Base-by-base conservation (phyloP, 108 stramenopile species). In the Schizochytrium sp. region DNA sequence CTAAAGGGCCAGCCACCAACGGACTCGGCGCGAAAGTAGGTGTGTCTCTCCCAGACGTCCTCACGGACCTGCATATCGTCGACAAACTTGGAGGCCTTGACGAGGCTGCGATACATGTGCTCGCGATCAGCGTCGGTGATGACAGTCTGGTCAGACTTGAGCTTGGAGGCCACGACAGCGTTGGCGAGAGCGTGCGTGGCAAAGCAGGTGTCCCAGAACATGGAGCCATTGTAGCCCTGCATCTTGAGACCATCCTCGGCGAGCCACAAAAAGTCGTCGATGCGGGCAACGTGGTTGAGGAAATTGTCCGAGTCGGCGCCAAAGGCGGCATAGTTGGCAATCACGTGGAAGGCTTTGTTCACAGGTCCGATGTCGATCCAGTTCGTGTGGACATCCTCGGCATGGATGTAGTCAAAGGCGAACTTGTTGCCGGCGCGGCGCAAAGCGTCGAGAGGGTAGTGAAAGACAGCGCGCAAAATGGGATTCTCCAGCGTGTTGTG, bases 201-300 rank as follows among this genome's bases (percentile, higher is more conserved):
- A 91, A 99, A 99, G n/a, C 96, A 96, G 5, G 97, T 97, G 92
- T 99, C 99, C 99, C 99, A 99, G 89, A 97, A 97, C 90, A 98
- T 98, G 57, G 93, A 93, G 14, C 99, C 99, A 90, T 98, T 98
- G 94, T 99, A 99, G 47, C 99, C 99, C 89, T 99, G 98, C 99
- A 99, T 98, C 93, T 98, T 98, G 95, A 99, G 94, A 18, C 99
- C 99, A 93, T 99, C 99, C 94, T 99, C 99, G 6, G 98, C 98
- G 45, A 99, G 93, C 98, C 98, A 99, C 23, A 99, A 92, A 90
- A 98, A 99, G 92, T 99, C 99, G 23, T 92, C 93, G 16, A 98
- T 94, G 43, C 99, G 94, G 88, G 93, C 94, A 63, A 97, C 94
- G 90, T 99, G 99, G 44, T 91, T 93, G 44, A 91, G 92, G 87